A percentile compares a stretch with the other conserved stretches of the same genome.
Conservation (phyloP, 805 yeast species). For the Zygotorulaspora chibaensis region DNA sequence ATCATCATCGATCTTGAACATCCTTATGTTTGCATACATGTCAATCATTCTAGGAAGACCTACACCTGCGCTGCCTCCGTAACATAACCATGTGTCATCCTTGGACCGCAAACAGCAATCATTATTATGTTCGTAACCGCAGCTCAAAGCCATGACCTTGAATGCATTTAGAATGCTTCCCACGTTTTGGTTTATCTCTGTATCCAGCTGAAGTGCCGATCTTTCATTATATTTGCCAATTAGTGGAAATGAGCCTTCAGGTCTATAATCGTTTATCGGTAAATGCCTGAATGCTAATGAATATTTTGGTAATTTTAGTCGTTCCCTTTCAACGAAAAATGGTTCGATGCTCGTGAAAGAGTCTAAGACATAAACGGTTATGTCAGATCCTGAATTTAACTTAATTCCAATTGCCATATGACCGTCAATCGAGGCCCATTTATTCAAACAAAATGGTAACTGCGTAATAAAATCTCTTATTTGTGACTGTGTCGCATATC, state of each 20-base stretch:
- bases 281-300: constrained; percentile 63
- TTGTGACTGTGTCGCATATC: constrained; percentile 41
- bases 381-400: constrained; percentile 3
- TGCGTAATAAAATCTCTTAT: constrained; percentile 42
- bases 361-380: constrained; percentile 14
- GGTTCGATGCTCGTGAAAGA: constrained; percentile 7
- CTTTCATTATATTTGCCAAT: constrained; percentile 37
- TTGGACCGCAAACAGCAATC: constrained; percentile 52
- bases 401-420: constrained; percentile 6
- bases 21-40: constrained; percentile 46
- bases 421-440: constrained; percentile 25
- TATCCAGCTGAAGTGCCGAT: constrained; percentile 30
- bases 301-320: constrained; percentile 14
- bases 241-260: constrained; percentile 36
- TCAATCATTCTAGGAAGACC: constrained; percentile 57
- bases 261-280: constrained; percentile 58
- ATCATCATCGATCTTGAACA: constrained; percentile 46
- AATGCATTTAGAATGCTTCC: constrained; percentile 38
- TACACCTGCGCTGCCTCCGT: constrained; percentile 63
- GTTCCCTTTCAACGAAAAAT: constrained; percentile 4
- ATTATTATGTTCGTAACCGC: constrained; percentile 68
- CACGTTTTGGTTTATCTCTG: constrained; percentile 29
- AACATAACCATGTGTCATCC: constrained; percentile 54
- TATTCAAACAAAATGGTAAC: constrained; percentile 49
- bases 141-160: constrained; percentile 52